Base-by-base conservation (phyloP, 2,329 filamentous ascomycete species). In the Sporothrix pallida region DNA sequence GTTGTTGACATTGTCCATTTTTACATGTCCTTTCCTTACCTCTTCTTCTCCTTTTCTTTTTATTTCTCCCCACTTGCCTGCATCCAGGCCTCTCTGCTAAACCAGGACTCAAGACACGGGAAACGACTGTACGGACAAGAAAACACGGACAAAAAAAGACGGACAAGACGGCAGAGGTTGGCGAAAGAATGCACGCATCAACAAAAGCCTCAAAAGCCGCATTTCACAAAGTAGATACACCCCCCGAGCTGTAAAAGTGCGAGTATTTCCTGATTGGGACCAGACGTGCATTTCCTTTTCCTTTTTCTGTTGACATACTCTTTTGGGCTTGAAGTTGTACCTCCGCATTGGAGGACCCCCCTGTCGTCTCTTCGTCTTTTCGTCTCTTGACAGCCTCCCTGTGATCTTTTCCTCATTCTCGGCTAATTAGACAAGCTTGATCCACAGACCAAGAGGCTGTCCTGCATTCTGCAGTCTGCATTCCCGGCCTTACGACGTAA, bases 381-480 rank as follows among this genome's bases (percentile, higher is more conserved):
- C 7, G 31, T 37, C 31, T 37, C 31, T 37, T 37, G 31, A 37
- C 31, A 37, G 31, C 31, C 31, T 37, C 31, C 31, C 31, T 37
- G 31, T 37, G 31, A 37, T 37, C 31, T 37, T 37, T 37, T 37
- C 31, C 31, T 56, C 52, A 5, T 56, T 44, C 60, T 63, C 60
- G 60, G 60, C 60, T 63, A 63, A 63, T 63, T 44, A 20, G 60
- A 63, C 60, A 20, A 54, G 52, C 52, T 54, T 15, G n/a, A 42
- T 15, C 15, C 13, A 15, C 31, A 20, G 58, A 62, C 58, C 58
- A 62, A 42, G 58, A 42, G 58, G 58, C 58, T 62, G 58, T 44
- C 31, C 58, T 42, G 31, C 31, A 42, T 42, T 62, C 31, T 37
- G 31, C 31, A 37, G 2, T 37, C 31, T 26, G 23, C 23, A 26